Percentiles rank a stretch among this genome's conserved stretches.
phyloP scores from a whole-genome alignment of 2,329 filamentous ascomycete species.

The Apiospora kogelbergensis region DNA sequence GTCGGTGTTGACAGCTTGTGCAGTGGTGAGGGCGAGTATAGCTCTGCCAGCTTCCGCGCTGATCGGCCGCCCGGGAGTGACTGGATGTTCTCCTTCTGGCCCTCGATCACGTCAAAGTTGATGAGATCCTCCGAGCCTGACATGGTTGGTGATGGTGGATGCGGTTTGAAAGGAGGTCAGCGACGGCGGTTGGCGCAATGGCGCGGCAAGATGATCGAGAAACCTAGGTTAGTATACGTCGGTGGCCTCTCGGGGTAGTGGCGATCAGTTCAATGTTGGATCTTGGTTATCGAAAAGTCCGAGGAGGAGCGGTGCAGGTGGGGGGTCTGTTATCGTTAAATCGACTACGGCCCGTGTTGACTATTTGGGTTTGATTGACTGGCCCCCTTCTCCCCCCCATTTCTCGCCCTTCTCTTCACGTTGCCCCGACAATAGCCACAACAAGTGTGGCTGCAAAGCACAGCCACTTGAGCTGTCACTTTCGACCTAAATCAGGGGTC shows the following conservation, averaged over 20 bases:
- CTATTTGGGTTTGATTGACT: not conserved
- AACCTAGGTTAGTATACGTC: not conserved
- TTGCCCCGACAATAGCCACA: not conserved
- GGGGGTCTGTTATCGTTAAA: not conserved
- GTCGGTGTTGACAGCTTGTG: slow-evolving; percentile 62
- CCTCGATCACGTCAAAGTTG: slow-evolving; percentile 90
- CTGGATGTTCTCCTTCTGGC: slow-evolving; percentile 97
- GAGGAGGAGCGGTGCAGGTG: not conserved
- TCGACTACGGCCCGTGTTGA: slow-evolving; percentile 6
- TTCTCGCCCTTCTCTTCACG: not conserved
- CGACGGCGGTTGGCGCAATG: not conserved
- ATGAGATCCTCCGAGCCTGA: slow-evolving; percentile 47
- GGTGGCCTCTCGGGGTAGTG: not conserved
- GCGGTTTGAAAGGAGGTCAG: not conserved
- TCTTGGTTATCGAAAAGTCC: not conserved
- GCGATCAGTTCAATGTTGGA: not conserved
- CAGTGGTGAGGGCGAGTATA: slow-evolving; percentile 69
- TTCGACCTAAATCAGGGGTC: not conserved
- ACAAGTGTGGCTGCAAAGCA: not conserved
- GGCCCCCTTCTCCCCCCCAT: not conserved
- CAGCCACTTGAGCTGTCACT: not conserved
- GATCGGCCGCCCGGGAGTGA: slow-evolving; percentile 84
- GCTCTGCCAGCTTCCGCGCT: slow-evolving; percentile 81
- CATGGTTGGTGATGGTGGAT: slow-evolving; percentile 8
- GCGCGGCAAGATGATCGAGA: not conserved